phyloP scores from a whole-genome alignment of 768 basidiomycete species.

The Boletus subcaerulescens region DNA sequence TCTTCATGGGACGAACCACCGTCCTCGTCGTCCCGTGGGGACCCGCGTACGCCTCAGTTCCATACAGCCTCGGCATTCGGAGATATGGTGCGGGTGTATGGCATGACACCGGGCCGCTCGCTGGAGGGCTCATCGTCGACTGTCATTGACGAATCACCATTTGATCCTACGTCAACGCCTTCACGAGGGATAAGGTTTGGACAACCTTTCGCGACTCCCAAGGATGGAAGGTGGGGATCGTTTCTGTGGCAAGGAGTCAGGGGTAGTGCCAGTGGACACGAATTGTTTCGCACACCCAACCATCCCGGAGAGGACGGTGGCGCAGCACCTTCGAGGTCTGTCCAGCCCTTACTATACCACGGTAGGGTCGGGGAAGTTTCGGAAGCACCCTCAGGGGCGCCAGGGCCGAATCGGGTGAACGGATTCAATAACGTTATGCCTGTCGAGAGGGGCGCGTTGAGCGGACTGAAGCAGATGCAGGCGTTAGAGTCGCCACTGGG shows the following conservation, averaged over 20 bases:
- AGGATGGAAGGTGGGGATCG: slow-evolving; percentile 44
- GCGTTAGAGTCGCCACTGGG: slow-evolving; percentile 29
- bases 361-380: slow-evolving; percentile 19
- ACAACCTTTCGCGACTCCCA: slow-evolving; percentile 60
- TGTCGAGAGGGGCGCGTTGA: slow-evolving; percentile 38
- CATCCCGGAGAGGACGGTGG: slow-evolving; percentile 27
- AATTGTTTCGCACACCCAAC: slow-evolving; percentile 54
- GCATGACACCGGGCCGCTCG: slow-evolving; percentile 36
- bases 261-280: slow-evolving; percentile 33
- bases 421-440: slow-evolving; percentile 50
- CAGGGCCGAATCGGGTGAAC: slow-evolving; percentile 14
- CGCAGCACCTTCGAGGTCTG: slow-evolving; percentile 9
- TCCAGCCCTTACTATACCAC: slow-evolving; percentile 6
- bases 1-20: slow-evolving; percentile 44
- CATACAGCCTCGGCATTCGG: slow-evolving; percentile 29
- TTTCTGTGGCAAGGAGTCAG: slow-evolving; percentile 18
- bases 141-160: slow-evolving; percentile 51
- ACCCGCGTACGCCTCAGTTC: slow-evolving; percentile 55
- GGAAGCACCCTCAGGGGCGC: slow-evolving; percentile 17
- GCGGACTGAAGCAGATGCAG: slow-evolving; percentile 22
- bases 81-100: slow-evolving; percentile 39
- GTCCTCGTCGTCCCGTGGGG: slow-evolving; percentile 45
- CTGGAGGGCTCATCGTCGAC: slow-evolving; percentile 27
- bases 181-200: slow-evolving; percentile 72
- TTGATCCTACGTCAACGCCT: slow-evolving; percentile 78